These are phyloP conservation scores for Epichloe sp. DNA, from an alignment of 2,329 filamentous ascomycete genomes.

Conservation along the genomic window DNA sequence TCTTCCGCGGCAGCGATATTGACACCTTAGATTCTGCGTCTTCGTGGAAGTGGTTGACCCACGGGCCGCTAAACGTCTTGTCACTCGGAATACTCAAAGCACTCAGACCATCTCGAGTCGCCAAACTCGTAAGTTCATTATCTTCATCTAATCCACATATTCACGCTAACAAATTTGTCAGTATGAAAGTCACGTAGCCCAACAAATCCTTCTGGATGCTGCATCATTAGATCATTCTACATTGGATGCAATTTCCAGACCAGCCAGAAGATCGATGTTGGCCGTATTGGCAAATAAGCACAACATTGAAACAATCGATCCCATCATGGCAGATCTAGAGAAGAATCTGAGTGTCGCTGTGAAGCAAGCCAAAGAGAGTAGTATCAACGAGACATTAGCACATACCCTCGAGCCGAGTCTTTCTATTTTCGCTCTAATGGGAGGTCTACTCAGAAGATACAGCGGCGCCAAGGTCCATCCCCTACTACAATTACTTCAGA, in stretches of 20 bases:
- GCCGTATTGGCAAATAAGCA: slow-evolving; percentile 33
- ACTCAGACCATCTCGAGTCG: slow-evolving; percentile 20
- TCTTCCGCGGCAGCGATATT: slow-evolving; percentile 23
- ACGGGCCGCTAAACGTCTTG: slow-evolving; percentile 20
- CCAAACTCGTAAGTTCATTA: slow-evolving; percentile 19
- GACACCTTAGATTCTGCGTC: neutral
- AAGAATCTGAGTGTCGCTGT: slow-evolving; percentile 12
- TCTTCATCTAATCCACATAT: neutral
- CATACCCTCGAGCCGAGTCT: slow-evolving; percentile 6
- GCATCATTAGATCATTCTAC: slow-evolving; percentile 6
- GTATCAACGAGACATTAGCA: neutral
- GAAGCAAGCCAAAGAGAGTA: neutral
- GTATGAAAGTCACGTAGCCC: slow-evolving; percentile 24
- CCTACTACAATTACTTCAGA: slow-evolving; percentile 22
- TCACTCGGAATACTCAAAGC: slow-evolving; percentile 26
- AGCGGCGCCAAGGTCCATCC: slow-evolving; percentile 21
- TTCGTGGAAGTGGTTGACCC: slow-evolving; percentile 21
- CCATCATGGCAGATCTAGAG: slow-evolving; percentile 16
- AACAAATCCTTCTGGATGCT: slow-evolving; percentile 20
- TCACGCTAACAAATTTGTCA: slow-evolving; percentile 10
- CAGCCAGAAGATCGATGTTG: slow-evolving; percentile 23
- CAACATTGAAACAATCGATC: slow-evolving; percentile 20
- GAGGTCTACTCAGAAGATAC: slow-evolving; percentile 25
- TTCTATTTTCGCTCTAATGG: slow-evolving; percentile 22
- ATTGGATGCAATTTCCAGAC: slow-evolving; percentile 9